Base-by-base conservation (phyloP, 345 rosid genomes). In the Eucalyptus fibrosa region DNA sequence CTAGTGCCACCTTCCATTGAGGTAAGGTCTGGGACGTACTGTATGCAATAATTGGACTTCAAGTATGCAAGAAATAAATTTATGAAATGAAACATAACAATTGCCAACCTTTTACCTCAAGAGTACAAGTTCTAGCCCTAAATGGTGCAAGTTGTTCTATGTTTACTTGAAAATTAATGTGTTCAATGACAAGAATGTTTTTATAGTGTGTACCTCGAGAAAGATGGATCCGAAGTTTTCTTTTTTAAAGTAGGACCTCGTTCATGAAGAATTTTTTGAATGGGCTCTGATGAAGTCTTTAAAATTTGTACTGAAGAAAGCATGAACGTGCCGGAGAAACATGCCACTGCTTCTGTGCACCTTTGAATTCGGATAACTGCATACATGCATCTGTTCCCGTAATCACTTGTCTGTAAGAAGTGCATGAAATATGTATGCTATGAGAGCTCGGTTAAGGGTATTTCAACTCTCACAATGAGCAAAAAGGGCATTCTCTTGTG, bases 1-100 rank as follows among this genome's bases (percentile, higher is more conserved):
- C 93, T 98, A 87, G 95, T 98, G 92, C 99, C 99, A 87, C 94
- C 91, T 83, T 92, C 92, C 87, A 98, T 98, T 89, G 93, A 94
- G 97, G 99, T 97, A 90, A 93, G 87, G 88, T 88, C 40, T 91
- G 44, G 89, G 49, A 88, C 6, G 85, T 56, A 15, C 30, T 50
- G 51, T 80, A 69, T 24, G 8, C 23, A 55, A 32, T 88, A 69
- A 55, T 30, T 51, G 28, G 9, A 8, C 59, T 30, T 40, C 42
- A n/a, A 50, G 28, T 80, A 53, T 49, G 59, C 80, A 81, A 45
- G 14, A 51, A 88, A 80, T 51, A 47, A 69, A 50, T 28, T 80
- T 37, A 51, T 49, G 50, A 53, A 28, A 87, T 24, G 32, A 47
- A 62, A 60, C n/a, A 13, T 42, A n/a, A 67, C 23, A 14, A 42